Evolutionary conservation across 306 rosid species (phyloP).

Genomic region (Rubus parviflorus): DNA sequence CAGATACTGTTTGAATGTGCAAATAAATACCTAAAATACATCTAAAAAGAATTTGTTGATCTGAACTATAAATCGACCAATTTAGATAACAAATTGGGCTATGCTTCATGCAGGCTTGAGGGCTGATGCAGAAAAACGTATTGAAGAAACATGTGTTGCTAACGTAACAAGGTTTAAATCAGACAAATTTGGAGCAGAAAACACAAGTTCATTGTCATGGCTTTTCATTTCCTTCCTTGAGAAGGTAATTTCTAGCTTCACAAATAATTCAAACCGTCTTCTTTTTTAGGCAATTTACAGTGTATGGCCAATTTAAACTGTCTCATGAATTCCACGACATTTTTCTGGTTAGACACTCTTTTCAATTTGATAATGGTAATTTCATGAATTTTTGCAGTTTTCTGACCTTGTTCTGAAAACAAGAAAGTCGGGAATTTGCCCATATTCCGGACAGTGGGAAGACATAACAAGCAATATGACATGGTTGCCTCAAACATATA

Average conservation of each 20-base stretch:
- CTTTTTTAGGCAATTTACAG: neutral
- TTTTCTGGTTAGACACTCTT: slow-evolving; percentile 13
- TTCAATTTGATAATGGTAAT: slow-evolving; percentile 3
- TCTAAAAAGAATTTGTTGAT: neutral
- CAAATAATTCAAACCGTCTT: neutral
- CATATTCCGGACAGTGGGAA: slow-evolving; percentile 70
- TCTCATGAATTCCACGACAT: neutral
- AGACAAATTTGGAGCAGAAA: slow-evolving; percentile 42
- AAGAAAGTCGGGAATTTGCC: slow-evolving; percentile 52
- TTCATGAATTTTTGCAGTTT: slow-evolving; percentile 56
- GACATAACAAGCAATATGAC: slow-evolving; percentile 50
- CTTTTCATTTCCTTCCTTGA: slow-evolving; percentile 70
- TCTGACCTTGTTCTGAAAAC: slow-evolving; percentile 48
- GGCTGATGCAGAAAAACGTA: slow-evolving; percentile 52
- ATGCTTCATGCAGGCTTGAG: slow-evolving; percentile 65
- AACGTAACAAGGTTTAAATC: slow-evolving; percentile 45
- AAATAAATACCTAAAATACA: neutral
- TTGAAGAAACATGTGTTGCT: slow-evolving; percentile 53
- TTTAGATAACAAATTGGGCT: neutral
- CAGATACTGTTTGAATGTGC: too few relatives aligned
- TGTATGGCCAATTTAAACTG: neutral
- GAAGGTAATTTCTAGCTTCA: slow-evolving; percentile 50
- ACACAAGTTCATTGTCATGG: slow-evolving; percentile 63
- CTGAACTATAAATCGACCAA: slow-evolving; percentile 8
- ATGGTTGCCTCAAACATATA: slow-evolving; percentile 77